Percentiles rank a stretch among this genome's conserved stretches.
Evolutionary conservation across 495 filamentous ascomycete genomes (phyloP).

Genomic region (Pyrenula aspistea): DNA sequence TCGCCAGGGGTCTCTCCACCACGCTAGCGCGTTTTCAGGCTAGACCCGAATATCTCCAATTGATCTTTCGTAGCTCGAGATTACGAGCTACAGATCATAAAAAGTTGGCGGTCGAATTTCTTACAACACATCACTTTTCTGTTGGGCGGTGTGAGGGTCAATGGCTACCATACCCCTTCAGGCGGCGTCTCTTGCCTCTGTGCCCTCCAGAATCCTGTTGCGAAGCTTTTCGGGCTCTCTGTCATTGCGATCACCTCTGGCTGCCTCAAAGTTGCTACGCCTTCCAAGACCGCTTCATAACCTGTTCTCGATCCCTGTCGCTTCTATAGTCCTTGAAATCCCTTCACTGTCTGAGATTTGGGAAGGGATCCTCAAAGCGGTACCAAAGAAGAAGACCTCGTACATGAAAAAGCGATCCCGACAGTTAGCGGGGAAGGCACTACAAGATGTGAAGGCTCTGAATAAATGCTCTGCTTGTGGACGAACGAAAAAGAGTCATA

Average conservation of each 20-base stretch:
- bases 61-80: no score
- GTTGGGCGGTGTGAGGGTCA: background rate
- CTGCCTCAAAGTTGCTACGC: slow-evolving; percentile 19
- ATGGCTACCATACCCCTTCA: background rate
- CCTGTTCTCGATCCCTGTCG: background rate
- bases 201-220: background rate
- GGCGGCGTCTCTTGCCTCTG: background rate
- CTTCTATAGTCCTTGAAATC: slow-evolving; percentile 34
- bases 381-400: slow-evolving; percentile 98
- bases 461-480: slow-evolving; percentile 86
- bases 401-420: slow-evolving; percentile 90
- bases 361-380: slow-evolving; percentile 83
- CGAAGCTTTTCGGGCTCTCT: slow-evolving; percentile 15
- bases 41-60: background rate
- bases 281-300: background rate
- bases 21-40: background rate
- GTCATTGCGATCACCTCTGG: slow-evolving; percentile 20
- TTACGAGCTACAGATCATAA: no score
- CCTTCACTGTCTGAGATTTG: slow-evolving; percentile 53
- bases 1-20: background rate
- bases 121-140: background rate
- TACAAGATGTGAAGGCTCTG: slow-evolving; percentile 78
- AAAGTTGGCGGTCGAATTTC: no score
- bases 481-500: slow-evolving; percentile 72
- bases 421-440: slow-evolving; percentile 84